Base-by-base conservation (phyloP, 176 grass and related monocot species). In the Tuctoria greenei region DNA sequence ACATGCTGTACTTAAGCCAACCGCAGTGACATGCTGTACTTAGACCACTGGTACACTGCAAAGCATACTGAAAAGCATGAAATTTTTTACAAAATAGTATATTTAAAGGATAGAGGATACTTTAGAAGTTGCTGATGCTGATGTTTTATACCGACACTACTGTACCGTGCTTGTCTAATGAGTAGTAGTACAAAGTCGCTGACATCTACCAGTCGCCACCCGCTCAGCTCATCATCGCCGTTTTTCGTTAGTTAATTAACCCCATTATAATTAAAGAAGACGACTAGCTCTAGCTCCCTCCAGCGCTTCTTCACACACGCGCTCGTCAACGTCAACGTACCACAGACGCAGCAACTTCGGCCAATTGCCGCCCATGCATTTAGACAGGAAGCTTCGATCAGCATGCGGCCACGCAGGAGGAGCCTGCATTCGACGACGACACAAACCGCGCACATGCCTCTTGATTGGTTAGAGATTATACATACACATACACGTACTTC, bases 171-270 rank as follows among this genome's bases (percentile, higher is more conserved):
- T 47, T 63, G 38, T 71, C 17, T 49, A n/a, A 21, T n/a, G n/a
- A n/a, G n/a, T n/a, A n/a, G n/a, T 67, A 35, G 21, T 41, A 67
- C 66, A 52, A 68, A 68, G 61, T 41, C 62, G 68, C 20, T 73
- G 31, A 50, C 69, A 28, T 68, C 41, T 74, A 55, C 52, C 50
- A 24, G 62, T 24, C 36, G 62, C 54, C 45, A 75, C 52, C 69
- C 41, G 52, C 54, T 83, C 75, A 37, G 51, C 63, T 62, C 57
- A 74, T 56, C 25, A 36, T 69, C 43, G n/a, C n/a, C n/a, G n/a
- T n/a, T n/a, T n/a, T 76, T 57, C 12, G 55, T 56, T 64, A 26
- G 63, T 56, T 71, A 67, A 54, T 20, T 4, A 54, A 54, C 2
- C 20, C 20, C 51, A 8, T n/a, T 54, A 1, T 5, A 52, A 20